Base-by-base conservation (phyloP, 805 yeast genomes). In the Myxozyma vanderwaltii region DNA sequence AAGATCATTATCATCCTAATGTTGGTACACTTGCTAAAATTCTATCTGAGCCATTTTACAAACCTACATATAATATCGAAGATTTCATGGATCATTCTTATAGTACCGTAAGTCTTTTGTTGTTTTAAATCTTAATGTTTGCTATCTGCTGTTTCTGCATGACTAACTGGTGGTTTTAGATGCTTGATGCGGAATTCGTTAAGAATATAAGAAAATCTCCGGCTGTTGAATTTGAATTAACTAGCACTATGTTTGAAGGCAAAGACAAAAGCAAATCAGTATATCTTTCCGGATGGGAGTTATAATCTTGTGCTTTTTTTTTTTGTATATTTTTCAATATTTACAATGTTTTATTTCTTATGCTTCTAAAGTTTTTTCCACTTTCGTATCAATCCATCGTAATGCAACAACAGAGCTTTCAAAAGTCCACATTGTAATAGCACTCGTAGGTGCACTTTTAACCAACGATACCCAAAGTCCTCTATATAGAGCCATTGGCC, bases 41-140 rank as follows among this genome's bases (percentile, higher is more conserved):
- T 31, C 88, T 89, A 70, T 80, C 85, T 19, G 97, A 94, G 74
- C 97, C 97, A 2, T 92, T 91, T 76, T 82, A 86, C 70, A 94
- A 94, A 72, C 85, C 87, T 57, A 82, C 82, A 67, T 94, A 94
- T 72, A 88, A 88, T 71, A 78, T 94, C 79, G 99, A 94, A 71
- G 98, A 94, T 71, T 94, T 94, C 77, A 75, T 94, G 68, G 96
- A 91, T 72, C 92, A 96, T 89, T 84, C 86, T 58, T 94, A 91
- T 71, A 77, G 80, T 76, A 87, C 67, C 72, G 60, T 61, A 33
- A 36, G 60, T 31, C 6, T 17, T 13, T 17, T 31, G 13, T 39
- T 19, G 88, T 86, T 59, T 15, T 35, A 13, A 84, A 81, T 27
- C 82, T 84, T 69, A n/a, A n/a, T n/a, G n/a, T n/a, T n/a, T n/a